Evolutionary conservation across 768 basidiomycete genomes (phyloP), one percentile per base, ranked within the genome.

Genomic region (Tricholoma furcatifolium): DNA sequence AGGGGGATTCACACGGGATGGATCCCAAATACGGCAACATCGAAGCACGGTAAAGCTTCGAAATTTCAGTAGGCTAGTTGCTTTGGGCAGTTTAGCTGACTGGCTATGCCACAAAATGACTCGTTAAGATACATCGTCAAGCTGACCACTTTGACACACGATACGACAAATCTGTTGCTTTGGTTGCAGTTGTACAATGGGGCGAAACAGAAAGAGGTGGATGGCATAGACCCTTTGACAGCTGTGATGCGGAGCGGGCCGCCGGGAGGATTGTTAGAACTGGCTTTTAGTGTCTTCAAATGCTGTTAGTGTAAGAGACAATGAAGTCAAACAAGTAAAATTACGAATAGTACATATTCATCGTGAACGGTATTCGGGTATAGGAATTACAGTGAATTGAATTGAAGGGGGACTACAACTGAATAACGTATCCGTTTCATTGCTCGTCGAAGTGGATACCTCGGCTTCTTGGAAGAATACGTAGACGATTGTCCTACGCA

Each of bases 1-100:
- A 61, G 58, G 58, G 54, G 51, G 58, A 57, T 60, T 60, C 40
- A 54, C 60, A 52, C 56, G 49, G 54, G 54, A 56, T 61, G 55
- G 49, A 60, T 54, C 59, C 51, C 39, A 30, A 50, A 54, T 58
- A 46, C 43, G 31, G 47, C 21, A 59, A 49, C 31, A n/a, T 38
- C 47, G 39, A 35, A 43, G 17, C 7, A 7, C 24, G n/a, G n/a
- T 8, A 20, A n/a, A n/a, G 39, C 32, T 6, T 27, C 7, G 18
- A 24, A 38, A 24, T 15, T 15, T 7, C 17, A 43, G 17, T 6
- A 11, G 14, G 31, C 18, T 46, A n/a, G n/a, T n/a, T 12, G 6
- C 39, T n/a, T 40, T 31, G 23, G 21, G 17, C 27, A 27, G 42
- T 27, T 43, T 43, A 21, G 30, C 27, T 27, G 27, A 30, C 40